A percentile compares a stretch with the other conserved stretches of the same genome.
Evolutionary conservation across 805 yeast species (phyloP).

Genomic region (Kazachstania bromeliacearum): DNA sequence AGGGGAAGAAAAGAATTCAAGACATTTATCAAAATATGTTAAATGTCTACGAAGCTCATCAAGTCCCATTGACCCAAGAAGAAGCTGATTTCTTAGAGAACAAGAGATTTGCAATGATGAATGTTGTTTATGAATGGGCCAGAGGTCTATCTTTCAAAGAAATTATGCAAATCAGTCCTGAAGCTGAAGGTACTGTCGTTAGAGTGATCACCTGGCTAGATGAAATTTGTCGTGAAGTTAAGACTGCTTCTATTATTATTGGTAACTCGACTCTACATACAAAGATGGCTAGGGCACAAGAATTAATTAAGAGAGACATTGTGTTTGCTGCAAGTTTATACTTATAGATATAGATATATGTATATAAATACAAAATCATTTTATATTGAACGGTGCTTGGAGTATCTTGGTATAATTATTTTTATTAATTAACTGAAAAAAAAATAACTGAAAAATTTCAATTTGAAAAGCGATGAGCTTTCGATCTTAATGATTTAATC

Average conservation of each 20-base stretch:
- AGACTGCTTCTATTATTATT: conserved; percentile 85
- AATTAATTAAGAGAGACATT: conserved; percentile 88
- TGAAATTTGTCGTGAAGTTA: conserved; percentile 90
- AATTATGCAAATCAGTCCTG: conserved; percentile 79
- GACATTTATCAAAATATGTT: conserved; percentile 60
- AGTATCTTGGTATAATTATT: no score
- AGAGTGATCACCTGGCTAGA: conserved; percentile 90
- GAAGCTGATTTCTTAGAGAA: conserved; percentile 77
- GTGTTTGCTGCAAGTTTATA: conserved; percentile 95
- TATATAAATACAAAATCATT: background rate
- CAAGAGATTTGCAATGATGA: conserved; percentile 81
- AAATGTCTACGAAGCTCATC: conserved; percentile 52
- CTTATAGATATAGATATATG: conserved; percentile 33
- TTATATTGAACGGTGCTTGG: no score
- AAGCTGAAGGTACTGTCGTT: conserved; percentile 94
- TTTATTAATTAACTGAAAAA: no score
- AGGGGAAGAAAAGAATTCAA: conserved; percentile 55
- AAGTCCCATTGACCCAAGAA: conserved; percentile 69
- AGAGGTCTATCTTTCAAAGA: conserved; percentile 86
- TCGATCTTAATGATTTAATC: background rate
- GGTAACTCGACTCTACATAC: conserved; percentile 87
- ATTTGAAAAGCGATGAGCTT: conserved; percentile 2
- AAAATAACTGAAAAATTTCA: background rate
- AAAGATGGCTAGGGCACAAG: conserved; percentile 89
- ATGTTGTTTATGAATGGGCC: conserved; percentile 97